These are phyloP conservation scores for Colletotrichum shisoi DNA, from an alignment of 2,329 filamentous ascomycete genomes.

Conservation along the genomic window DNA sequence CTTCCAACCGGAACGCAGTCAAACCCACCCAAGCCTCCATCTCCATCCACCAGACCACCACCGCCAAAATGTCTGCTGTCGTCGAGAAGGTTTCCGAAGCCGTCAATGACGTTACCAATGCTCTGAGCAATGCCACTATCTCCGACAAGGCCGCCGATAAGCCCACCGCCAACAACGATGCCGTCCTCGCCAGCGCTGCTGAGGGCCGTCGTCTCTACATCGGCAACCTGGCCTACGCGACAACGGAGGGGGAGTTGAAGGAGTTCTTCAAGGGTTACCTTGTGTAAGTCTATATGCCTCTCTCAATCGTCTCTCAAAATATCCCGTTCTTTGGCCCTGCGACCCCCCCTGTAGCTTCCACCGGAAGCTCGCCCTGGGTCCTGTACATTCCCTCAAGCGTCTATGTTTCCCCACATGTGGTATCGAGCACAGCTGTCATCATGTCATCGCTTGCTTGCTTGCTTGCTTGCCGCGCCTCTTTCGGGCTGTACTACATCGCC, in stretches of 20 bases:
- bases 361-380: slow-evolving; percentile 5
- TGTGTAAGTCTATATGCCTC: slow-evolving; percentile 76
- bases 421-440: slow-evolving; percentile 2
- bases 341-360: slow-evolving; percentile 12
- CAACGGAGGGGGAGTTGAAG: slow-evolving; percentile 99
- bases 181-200: slow-evolving; percentile 94
- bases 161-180: slow-evolving; percentile 75
- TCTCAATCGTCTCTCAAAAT: neutral
- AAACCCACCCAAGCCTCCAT: slow-evolving; percentile 47
- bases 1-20: slow-evolving; percentile 50
- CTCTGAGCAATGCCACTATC: slow-evolving; percentile 77
- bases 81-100: slow-evolving; percentile 73
- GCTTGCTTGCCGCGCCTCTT: slow-evolving; percentile 1
- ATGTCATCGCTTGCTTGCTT: neutral
- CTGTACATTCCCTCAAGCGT: slow-evolving; percentile 3
- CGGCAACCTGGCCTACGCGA: slow-evolving; percentile 99
- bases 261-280: slow-evolving; percentile 99
- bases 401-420: neutral
- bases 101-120: slow-evolving; percentile 79
- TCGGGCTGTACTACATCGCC: slow-evolving; percentile 4
- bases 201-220: slow-evolving; percentile 99
- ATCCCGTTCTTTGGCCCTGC: neutral
- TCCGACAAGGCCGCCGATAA: slow-evolving; percentile 60
- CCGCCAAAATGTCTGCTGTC: slow-evolving; percentile 81
- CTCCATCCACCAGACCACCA: slow-evolving; percentile 52